Percentiles rank a stretch among this genome's conserved stretches.
phyloP scores from a whole-genome alignment of 1,284 basidiomycete genomes.

The Apiotrichum siamense region DNA sequence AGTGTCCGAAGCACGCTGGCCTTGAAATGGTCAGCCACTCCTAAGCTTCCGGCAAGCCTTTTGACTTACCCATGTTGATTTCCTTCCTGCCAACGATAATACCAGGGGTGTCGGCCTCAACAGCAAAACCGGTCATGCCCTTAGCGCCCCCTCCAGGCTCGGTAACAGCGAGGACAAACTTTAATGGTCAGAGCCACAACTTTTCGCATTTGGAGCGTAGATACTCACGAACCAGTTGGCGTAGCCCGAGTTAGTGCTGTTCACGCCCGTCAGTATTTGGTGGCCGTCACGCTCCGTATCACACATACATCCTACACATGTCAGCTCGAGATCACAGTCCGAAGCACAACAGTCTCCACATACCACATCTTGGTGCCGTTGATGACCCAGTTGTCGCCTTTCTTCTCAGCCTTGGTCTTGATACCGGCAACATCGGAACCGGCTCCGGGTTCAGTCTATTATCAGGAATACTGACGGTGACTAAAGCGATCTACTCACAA shows the following conservation, averaged over 20 bases:
- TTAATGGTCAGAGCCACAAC: neutral
- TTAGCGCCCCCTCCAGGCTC: conserved; percentile 50
- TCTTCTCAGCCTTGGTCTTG: conserved; percentile 51
- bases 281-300: neutral
- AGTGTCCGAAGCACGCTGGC: conserved; percentile 54
- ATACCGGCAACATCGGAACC: conserved; percentile 54
- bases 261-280: conserved; percentile 1
- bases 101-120: conserved; percentile 52
- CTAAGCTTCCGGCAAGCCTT: neutral
- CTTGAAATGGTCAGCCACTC: conserved; percentile 15
- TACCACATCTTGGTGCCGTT: conserved; percentile 55
- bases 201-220: neutral
- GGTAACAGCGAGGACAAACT: conserved; percentile 54
- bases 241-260: conserved; percentile 51
- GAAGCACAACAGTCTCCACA: conserved; percentile 4
- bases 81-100: conserved; percentile 53
- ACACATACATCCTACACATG: conserved; percentile 34
- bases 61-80: conserved; percentile 53
- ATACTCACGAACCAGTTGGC: conserved; percentile 49
- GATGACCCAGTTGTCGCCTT: conserved; percentile 51
- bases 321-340: conserved; percentile 8
- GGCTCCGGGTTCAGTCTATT: conserved; percentile 52
- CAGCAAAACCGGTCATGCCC: conserved; percentile 55
- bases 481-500: conserved; percentile 20
- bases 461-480: neutral